A percentile compares a stretch with the other conserved stretches of the same genome.
phyloP scores from a whole-genome alignment of 257 asterid genomes.

The Catharanthus roseus region DNA sequence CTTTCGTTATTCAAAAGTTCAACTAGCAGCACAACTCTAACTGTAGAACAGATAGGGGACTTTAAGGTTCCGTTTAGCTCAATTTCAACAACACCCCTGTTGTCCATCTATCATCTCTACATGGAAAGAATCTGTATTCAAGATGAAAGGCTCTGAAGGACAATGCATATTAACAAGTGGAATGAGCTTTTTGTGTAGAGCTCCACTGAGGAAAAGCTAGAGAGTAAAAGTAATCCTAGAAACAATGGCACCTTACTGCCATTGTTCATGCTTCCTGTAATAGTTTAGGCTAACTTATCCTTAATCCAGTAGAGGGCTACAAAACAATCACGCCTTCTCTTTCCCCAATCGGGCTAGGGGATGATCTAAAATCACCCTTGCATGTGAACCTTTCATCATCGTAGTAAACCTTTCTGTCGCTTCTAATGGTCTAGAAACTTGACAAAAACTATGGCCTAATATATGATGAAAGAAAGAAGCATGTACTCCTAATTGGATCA shows the following conservation, averaged over 20 bases:
- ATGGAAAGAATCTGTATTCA: too few relatives aligned
- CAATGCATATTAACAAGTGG: neutral
- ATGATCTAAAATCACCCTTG: neutral
- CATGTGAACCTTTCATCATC: neutral
- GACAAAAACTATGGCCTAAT: neutral
- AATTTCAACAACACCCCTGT: too few relatives aligned
- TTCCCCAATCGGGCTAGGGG: neutral
- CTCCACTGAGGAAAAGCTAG: neutral
- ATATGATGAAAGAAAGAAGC: neutral
- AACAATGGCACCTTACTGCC: neutral
- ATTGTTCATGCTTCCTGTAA: neutral
- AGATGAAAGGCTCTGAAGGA: neutral
- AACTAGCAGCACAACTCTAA: too few relatives aligned
- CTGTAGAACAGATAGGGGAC: too few relatives aligned
- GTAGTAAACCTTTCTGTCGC: neutral
- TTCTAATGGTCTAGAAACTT: too few relatives aligned
- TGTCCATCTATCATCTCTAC: too few relatives aligned
- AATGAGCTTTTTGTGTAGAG: neutral
- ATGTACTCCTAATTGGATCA: neutral
- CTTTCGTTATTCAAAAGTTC: too few relatives aligned
- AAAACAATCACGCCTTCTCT: neutral
- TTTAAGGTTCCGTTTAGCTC: too few relatives aligned
- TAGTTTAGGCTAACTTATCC: neutral
- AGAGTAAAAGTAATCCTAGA: neutral
- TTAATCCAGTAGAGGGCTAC: neutral